These are phyloP conservation scores for Leonotis leonurus DNA, from an alignment of 257 asterid species.

Conservation along the genomic window DNA sequence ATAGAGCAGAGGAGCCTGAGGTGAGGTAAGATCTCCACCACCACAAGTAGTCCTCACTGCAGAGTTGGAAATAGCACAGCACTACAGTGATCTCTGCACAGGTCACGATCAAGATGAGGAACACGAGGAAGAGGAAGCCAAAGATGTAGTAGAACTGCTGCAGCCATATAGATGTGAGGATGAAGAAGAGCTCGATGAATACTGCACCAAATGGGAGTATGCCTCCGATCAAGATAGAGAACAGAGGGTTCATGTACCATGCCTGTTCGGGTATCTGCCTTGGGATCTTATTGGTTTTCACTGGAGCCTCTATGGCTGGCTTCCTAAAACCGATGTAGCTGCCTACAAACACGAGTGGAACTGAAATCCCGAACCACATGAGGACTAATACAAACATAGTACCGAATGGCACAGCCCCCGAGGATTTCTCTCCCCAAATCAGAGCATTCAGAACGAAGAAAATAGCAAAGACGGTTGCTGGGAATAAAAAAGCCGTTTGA, in stretches of 20 bases:
- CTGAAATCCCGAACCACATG: conserved; percentile 84
- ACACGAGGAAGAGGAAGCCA: conserved; percentile 77
- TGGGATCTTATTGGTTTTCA: conserved; percentile 84
- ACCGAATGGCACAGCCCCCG: conserved; percentile 93
- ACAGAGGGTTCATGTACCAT: conserved; percentile 82
- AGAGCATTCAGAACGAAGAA: conserved; percentile 74
- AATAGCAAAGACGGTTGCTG: conserved; percentile 49
- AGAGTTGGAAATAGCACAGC: conserved; percentile 90
- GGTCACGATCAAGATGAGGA: conserved; percentile 68
- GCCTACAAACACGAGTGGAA: conserved; percentile 84
- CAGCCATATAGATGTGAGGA: conserved; percentile 88
- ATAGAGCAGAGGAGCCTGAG: conserved; percentile 81
- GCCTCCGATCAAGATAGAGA: conserved; percentile 83
- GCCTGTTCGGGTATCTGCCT: conserved; percentile 93
- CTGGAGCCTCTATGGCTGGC: conserved; percentile 81
- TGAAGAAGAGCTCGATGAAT: conserved; percentile 80
- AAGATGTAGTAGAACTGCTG: conserved; percentile 87
- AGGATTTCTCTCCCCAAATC: conserved; percentile 86
- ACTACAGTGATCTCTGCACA: conserved; percentile 87
- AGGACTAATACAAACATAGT: conserved; percentile 75
- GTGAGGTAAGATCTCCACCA: conserved; percentile 96
- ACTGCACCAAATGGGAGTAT: conserved; percentile 94
- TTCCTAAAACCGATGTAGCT: conserved; percentile 69
- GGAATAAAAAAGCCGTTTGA: conserved; percentile 70
- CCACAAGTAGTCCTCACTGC: conserved; percentile 93